Base-by-base conservation (phyloP, 495 filamentous ascomycete species). In the Daldinia decipiens region DNA sequence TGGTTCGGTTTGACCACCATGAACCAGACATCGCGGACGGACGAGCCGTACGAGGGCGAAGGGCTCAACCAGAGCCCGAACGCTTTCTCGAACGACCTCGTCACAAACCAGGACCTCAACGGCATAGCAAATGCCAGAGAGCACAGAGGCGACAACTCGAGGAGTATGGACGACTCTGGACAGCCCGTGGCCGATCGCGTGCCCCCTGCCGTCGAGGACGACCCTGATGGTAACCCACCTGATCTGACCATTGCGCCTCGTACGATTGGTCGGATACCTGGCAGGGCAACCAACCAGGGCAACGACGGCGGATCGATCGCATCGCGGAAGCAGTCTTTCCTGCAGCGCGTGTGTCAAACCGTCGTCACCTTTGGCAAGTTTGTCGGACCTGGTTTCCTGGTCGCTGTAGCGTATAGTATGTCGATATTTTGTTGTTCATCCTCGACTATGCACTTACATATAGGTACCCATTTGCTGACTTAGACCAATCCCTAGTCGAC, bases 341-440 rank as follows among this genome's bases (percentile, higher is more conserved):
- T 79, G n/a, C 62, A 62, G 47, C 74, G 74, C 27, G 43, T 82
- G 19, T 67, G 74, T 55, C 71, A 79, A 54, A 64, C 81, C 12
- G 19, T 94, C 39, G 50, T 82, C 61, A 94, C 88, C 34, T 95
- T 92, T 73, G 79, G 78, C 62, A 88, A 88, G 65, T 97, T 97
- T 75, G 81, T 97, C 52, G 94, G 94, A 0, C 94, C 94, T 12
- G 93, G 93, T 1, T 94, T 97, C 78, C 86, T 97, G 79, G 86
- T 95, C 61, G 87, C 91, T 15, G 92, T 94, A 45, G 91, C 91
- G 19, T 84, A 84, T 70, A 84, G 84, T 84, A 70, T 60, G 79
- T 79, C 8, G 0, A 31, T 1, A 29, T 29, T 4, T 67, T 9
- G 21, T 12, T n/a, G n/a, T 39, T 55, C 63, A 9, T n/a, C 5